Evolutionary conservation across 106 monocot genomes (phyloP).

Genomic region (Allium cepa): DNA sequence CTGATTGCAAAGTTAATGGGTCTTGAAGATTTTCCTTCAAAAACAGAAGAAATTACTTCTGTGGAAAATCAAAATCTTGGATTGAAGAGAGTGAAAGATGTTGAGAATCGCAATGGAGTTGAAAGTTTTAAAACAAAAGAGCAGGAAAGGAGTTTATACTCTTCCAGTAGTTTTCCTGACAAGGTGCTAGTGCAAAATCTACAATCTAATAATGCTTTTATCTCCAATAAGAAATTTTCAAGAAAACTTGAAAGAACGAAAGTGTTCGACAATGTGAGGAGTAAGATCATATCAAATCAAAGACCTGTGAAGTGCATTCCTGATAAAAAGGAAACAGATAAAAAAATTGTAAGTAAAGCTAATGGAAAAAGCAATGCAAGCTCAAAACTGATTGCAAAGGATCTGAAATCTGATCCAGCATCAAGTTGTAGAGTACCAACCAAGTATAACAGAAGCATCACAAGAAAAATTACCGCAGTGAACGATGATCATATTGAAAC

Average conservation of each 20-base stretch:
- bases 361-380: not conserved
- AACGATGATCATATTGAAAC: not conserved
- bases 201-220: not conserved
- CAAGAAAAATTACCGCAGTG: not conserved
- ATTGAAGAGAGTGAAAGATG: conserved; percentile 19
- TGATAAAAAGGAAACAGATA: conserved; percentile 1
- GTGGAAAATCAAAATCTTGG: conserved; percentile 5
- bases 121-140: conserved; percentile 6
- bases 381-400: not conserved
- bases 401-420: conserved; percentile 1
- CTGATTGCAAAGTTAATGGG: conserved; percentile 75
- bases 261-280: not conserved
- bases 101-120: conserved; percentile 22
- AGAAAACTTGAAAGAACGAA: conserved; percentile 9
- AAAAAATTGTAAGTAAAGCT: not conserved
- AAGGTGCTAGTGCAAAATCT: conserved; percentile 30
- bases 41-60: not conserved
- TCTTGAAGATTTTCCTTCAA: conserved; percentile 24
- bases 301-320: not conserved
- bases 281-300: not conserved
- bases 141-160: not conserved
- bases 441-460: conserved; percentile 5
- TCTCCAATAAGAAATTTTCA: not conserved
- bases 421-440: not conserved
- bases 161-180: conserved; percentile 4